These are phyloP conservation scores for Umbellularia californica DNA, from an alignment of 164 flowering plant genomes.

Conservation along the genomic window DNA sequence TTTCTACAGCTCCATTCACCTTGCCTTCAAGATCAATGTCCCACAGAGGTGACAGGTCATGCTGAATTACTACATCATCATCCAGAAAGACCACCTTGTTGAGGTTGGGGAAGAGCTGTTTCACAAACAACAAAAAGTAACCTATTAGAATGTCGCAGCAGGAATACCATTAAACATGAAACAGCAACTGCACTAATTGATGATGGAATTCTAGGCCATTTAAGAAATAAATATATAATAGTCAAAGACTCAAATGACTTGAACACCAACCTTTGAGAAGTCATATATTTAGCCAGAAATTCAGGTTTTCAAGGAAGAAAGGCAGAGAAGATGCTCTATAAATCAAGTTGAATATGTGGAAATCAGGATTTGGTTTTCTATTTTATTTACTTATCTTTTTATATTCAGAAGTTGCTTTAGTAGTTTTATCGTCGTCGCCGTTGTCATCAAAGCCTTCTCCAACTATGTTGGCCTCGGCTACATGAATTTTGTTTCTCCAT, in stretches of 20 bases:
- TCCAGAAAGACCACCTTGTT: conserved; percentile 92
- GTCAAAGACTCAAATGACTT: neutral
- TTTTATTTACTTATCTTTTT: too few species aligned
- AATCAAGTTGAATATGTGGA: neutral
- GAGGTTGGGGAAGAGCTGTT: conserved; percentile 91
- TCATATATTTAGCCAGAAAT: neutral
- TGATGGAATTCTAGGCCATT: too few species aligned
- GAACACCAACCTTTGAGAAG: neutral
- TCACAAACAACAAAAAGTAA: conserved; percentile 9
- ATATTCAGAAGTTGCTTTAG: too few species aligned
- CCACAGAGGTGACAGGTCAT: conserved; percentile 86
- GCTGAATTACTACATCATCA: conserved; percentile 95
- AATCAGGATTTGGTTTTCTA: neutral
- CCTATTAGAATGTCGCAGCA: conserved; percentile 1
- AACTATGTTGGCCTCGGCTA: neutral
- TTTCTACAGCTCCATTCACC: conserved; percentile 97
- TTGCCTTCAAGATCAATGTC: conserved; percentile 81
- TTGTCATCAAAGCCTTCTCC: neutral
- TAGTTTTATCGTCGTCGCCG: too few species aligned
- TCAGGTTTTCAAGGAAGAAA: too few species aligned
- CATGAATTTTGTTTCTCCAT: neutral
- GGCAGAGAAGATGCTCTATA: too few species aligned
- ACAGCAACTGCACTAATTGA: too few species aligned
- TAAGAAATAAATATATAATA: neutral
- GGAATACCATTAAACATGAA: neutral